These are phyloP conservation scores for Singerocomus inundabilis DNA, from an alignment of 1,284 basidiomycete genomes.

Conservation along the genomic window DNA sequence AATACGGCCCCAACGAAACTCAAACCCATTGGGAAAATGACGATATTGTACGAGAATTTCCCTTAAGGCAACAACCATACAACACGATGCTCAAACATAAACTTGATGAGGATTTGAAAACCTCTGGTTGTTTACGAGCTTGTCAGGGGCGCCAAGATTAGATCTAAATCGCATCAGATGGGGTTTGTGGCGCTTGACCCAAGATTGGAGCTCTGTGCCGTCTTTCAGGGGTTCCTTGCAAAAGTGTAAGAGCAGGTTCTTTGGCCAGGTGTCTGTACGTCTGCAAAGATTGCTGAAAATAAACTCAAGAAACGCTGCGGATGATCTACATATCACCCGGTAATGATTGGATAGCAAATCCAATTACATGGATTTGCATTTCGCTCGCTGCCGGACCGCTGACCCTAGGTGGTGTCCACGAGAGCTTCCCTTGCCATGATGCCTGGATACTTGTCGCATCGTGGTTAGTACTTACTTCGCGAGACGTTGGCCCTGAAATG, in stretches of 20 bases:
- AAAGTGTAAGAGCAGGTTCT: conserved; percentile 41
- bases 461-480: conserved; percentile 8
- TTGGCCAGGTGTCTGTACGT: conserved; percentile 54
- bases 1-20: conserved; percentile 53
- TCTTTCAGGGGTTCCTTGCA: conserved; percentile 44
- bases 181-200: conserved; percentile 43
- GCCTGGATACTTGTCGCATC: conserved; percentile 7
- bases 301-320: background rate
- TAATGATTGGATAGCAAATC: conserved; percentile 13
- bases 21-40: conserved; percentile 47
- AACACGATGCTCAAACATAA: conserved; percentile 43
- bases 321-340: conserved; percentile 36
- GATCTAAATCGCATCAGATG: conserved; percentile 37
- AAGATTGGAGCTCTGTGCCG: conserved; percentile 41
- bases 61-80: conserved; percentile 56
- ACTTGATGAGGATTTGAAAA: conserved; percentile 40
- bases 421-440: conserved; percentile 52
- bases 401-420: conserved; percentile 45
- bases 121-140: conserved; percentile 38
- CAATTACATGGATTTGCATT: conserved; percentile 43
- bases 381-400: conserved; percentile 42
- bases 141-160: conserved; percentile 26
- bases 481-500: conserved; percentile 7
- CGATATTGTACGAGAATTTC: conserved; percentile 43
- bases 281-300: conserved; percentile 35